Evolutionary conservation across 228 moss, liverwort and hornwort species (phyloP).

Genomic region (Sphagnum magellanicum): DNA sequence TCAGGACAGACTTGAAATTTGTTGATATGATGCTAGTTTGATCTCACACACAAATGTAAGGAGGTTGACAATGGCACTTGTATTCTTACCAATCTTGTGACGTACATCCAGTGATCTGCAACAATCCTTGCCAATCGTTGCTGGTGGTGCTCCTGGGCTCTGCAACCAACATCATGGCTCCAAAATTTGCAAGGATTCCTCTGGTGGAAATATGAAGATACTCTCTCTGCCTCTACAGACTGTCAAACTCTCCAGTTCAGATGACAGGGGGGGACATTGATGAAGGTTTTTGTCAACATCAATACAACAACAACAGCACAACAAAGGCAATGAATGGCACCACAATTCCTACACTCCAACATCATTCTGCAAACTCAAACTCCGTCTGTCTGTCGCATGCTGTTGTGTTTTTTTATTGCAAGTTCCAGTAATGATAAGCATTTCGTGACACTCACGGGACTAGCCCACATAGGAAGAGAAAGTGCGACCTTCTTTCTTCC

Average conservation of each 20-base stretch:
- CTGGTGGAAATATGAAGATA: background rate
- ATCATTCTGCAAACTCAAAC: background rate
- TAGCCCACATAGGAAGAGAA: too few relatives aligned
- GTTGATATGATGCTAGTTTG: too few relatives aligned
- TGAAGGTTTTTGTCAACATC: constrained; percentile 2
- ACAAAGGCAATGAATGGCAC: background rate
- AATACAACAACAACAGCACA: background rate
- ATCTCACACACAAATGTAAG: too few relatives aligned
- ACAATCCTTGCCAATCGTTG: constrained; percentile 79
- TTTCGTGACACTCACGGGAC: background rate
- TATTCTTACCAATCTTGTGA: constrained; percentile 50
- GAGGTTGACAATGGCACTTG: too few relatives aligned
- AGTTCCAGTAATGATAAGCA: background rate
- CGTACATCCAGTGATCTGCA: constrained; percentile 78
- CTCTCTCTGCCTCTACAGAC: background rate
- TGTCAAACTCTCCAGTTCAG: background rate
- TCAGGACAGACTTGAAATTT: too few relatives aligned
- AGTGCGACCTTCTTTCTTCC: constrained; percentile 13
- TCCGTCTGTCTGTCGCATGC: background rate
- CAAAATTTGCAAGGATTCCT: background rate
- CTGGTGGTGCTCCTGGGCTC: constrained; percentile 52
- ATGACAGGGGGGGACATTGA: too few relatives aligned
- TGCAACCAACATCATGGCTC: constrained; percentile 4
- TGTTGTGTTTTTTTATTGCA: background rate
- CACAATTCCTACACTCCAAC: background rate